Conservation (phyloP, 768 basidiomycete species). For the Hydnomerulius pinastri region DNA sequence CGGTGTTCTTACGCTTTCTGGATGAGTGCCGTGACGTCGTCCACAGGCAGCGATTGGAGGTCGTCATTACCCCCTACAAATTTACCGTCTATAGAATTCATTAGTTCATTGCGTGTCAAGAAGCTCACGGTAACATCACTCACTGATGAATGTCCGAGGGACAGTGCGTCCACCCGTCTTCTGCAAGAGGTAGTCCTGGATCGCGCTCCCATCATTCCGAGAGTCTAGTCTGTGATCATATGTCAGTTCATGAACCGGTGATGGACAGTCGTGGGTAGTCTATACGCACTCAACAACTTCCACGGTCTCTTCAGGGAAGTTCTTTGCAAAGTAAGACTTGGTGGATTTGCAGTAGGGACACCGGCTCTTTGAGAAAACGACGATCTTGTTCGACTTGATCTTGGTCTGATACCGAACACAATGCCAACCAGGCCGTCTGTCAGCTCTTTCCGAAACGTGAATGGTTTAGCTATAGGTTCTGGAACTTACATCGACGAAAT, state of each 20-base stretch:
- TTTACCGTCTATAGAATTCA: conserved; percentile 17
- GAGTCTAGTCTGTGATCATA: conserved; percentile 48
- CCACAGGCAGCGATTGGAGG: conserved; percentile 8
- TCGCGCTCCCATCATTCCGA: conserved; percentile 55
- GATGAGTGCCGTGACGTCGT: conserved; percentile 9
- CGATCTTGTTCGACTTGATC: conserved; percentile 52
- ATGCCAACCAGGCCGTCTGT: conserved; percentile 28
- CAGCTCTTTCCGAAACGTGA: conserved; percentile 21
- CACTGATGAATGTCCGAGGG: conserved; percentile 78
- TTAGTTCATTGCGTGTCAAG: neutral
- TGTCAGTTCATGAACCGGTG: neutral
- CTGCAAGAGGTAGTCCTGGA: conserved; percentile 63
- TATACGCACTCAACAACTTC: conserved; percentile 49
- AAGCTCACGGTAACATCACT: conserved; percentile 8
- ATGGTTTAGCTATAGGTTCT: conserved; percentile 32
- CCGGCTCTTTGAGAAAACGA: conserved; percentile 60
- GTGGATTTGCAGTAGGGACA: conserved; percentile 56
- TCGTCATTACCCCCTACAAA: conserved; percentile 22
- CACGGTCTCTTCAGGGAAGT: conserved; percentile 41
- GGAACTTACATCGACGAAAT: conserved; percentile 43
- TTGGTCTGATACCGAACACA: conserved; percentile 42
- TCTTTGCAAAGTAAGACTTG: conserved; percentile 44
- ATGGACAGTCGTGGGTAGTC: neutral
- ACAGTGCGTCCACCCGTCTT: conserved; percentile 74
- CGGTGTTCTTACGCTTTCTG: conserved; percentile 1